Evolutionary conservation across 208 protist genomes (phyloP), one percentile per base, ranked within the genome.

Genomic region (Acanthamoeba healyi): DNA sequence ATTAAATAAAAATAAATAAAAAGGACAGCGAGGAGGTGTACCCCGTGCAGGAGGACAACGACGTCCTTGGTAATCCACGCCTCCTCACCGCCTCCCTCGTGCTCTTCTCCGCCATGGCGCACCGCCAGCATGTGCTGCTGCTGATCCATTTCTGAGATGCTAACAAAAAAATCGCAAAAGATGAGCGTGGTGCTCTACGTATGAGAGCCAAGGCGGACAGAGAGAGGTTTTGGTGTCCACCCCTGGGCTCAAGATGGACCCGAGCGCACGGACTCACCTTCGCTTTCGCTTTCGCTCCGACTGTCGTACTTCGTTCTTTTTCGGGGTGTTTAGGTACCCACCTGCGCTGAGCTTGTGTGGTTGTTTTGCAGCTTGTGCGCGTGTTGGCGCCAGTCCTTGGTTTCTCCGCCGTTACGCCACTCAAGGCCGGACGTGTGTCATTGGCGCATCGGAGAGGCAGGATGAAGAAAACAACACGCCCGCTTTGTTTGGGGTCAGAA

Each of bases 21-120:
- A 46, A n/a, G 22, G 29, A 24, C 17, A 3, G 65, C 4, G 40
- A 17, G 15, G 38, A 81, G 70, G n/a, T 12, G 77, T 86, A 91
- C 84, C 84, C 84, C 84, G 36, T 91, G 84, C 10, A 91, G 36
- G 22, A 91, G 34, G 2, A 91, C 84, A 14, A 91, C 84, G 2
- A 65, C 38, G 40, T 91, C 56, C 38, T 72, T 38, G 24, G 84
- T 72, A 19, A 91, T 91, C 84, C 49, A 91, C 12, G 84, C 24
- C 46, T 38, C 70, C 36, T 22, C 36, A n/a, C n/a, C n/a, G n/a
- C 22, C 36, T 6, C 26, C 54, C n/a, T 91, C 84, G 40, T 91
- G 84, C 26, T 72, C 84, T 26, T 44, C 84, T 2, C 36, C 84
- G 22, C 84, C 84, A 36, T 72, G 56, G 44, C 84, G 32, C 56